Conservation (phyloP, 371 early-diverging fungal genomes). For the Mortierella sp. region DNA sequence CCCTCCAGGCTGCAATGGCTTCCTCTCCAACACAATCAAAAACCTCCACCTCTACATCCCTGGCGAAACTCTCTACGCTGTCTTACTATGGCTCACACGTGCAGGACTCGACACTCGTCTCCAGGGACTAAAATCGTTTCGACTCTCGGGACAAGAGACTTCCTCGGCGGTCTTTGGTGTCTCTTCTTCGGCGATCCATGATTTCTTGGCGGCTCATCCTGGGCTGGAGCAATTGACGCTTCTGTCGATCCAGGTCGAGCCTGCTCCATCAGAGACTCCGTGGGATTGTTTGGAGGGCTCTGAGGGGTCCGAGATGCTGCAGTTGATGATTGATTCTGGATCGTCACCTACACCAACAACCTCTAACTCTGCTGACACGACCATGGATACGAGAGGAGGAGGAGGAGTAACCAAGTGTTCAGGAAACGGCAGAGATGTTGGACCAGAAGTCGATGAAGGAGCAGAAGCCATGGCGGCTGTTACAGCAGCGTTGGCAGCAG, state of each 20-base stretch:
- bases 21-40: conserved; percentile 11
- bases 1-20: neutral
- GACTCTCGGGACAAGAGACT: conserved; percentile 6
- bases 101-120: conserved; percentile 6
- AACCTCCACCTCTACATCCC: conserved; percentile 10
- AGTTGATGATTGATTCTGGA: conserved; percentile 1
- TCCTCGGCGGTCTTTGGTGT: neutral
- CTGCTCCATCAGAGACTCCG: neutral
- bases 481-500: neutral
- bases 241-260: conserved; percentile 4
- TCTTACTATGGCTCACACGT: conserved; percentile 15
- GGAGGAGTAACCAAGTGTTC: neutral
- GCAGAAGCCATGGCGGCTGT: neutral
- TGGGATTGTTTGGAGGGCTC: conserved; percentile 8
- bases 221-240: neutral
- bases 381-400: neutral
- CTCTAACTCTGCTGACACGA: neutral
- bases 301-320: conserved; percentile 1
- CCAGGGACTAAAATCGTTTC: conserved; percentile 1
- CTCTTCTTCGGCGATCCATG: neutral
- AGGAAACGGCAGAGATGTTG: neutral
- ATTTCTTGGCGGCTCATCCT: neutral
- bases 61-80: neutral
- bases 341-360: neutral
- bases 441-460: neutral